phyloP scores from a whole-genome alignment of 2,329 filamentous ascomycete genomes.

The Claviceps paspali region DNA sequence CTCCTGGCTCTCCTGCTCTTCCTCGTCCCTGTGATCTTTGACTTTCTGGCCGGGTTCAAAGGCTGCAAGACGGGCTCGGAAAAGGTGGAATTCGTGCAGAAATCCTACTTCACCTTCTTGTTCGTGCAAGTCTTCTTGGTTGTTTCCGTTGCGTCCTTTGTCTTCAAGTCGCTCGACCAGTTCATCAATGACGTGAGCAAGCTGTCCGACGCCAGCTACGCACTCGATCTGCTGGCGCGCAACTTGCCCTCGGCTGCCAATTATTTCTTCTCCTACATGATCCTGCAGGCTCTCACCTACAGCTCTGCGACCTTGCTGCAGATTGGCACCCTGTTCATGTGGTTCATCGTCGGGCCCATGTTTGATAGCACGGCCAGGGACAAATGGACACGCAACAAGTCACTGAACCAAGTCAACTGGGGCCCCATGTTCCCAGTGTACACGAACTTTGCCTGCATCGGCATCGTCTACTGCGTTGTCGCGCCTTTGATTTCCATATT shows the following conservation, averaged over 20 bases:
- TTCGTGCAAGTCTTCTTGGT: constrained; percentile 93
- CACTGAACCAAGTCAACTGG: constrained; percentile 67
- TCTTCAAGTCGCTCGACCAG: constrained; percentile 46
- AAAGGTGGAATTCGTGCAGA: constrained; percentile 69
- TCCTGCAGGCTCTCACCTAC: constrained; percentile 80
- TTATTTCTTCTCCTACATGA: constrained; percentile 98
- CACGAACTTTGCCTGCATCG: constrained; percentile 91
- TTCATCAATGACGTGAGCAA: constrained; percentile 36
- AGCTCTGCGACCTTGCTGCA: constrained; percentile 83
- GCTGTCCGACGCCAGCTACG: constrained; percentile 40
- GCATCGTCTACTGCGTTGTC: constrained; percentile 74
- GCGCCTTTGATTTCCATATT: constrained; percentile 85
- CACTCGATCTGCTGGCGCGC: constrained; percentile 56
- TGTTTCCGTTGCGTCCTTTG: constrained; percentile 69
- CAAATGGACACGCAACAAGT: constrained; percentile 78
- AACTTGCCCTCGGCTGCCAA: constrained; percentile 80
- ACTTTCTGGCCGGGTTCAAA: constrained; percentile 55
- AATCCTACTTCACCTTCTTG: constrained; percentile 84
- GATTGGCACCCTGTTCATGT: constrained; percentile 59
- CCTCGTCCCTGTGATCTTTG: constrained; percentile 68
- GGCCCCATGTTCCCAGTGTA: constrained; percentile 91
- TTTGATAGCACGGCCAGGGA: constrained; percentile 66
- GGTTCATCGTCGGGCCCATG: constrained; percentile 68
- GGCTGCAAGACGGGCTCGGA: constrained; percentile 73
- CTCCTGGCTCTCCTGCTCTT: constrained; percentile 64